Evolutionary conservation across 139 green algal genomes (phyloP), one percentile per base, ranked within the genome.

Genomic region (Prasinococcaceae sp.): DNA sequence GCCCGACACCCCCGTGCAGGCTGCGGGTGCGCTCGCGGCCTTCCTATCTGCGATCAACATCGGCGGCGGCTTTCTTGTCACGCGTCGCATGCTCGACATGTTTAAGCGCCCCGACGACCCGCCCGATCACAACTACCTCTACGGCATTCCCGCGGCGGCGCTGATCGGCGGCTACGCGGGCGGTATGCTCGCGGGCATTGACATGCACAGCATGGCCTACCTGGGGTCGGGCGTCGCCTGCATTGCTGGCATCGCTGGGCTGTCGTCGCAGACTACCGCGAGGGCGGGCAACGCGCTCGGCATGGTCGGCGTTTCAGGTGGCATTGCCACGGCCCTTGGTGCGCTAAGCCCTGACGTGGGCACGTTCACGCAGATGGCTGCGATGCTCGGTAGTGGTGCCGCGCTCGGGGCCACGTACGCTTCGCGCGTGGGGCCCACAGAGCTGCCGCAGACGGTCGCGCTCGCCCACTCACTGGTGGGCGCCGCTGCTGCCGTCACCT

Each of bases 11-110:
- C 17, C 26, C 4, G 24, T 26, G 19, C 12, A 9, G 4, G 22
- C 52, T 0, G 54, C 94, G 47, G 81, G 79, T 6, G 63, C 68
- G 0, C 38, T 63, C 8, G 81, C 84, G 19, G 77, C 92, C 38
- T 26, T 77, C 9, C 64, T 72, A 0, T 81, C 65, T 2, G 75
- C 82, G 0, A 58, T 93, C 55, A 94, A 94, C 72, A 93, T 94
- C 40, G 78, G 75, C 23, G 84, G 84, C 14, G 84, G 84, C 28
- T 94, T 94, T 66, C 81, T 74, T 25, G 79, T 94, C 66, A 94
- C 84, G 0, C 61, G 55, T 9, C 29, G 58, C 30, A 94, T 94
- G 85, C 75, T 94, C 37, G 81, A 89, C 70, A 92, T 94, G 81
- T 94, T 94, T 77, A 80, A 79, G 64, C 71, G 82, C 10, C 75